A percentile compares a stretch with the other conserved stretches of the same genome.
These are phyloP conservation scores for Malassezia caprae DNA, from an alignment of 1,284 basidiomycete species.

Conservation along the genomic window DNA sequence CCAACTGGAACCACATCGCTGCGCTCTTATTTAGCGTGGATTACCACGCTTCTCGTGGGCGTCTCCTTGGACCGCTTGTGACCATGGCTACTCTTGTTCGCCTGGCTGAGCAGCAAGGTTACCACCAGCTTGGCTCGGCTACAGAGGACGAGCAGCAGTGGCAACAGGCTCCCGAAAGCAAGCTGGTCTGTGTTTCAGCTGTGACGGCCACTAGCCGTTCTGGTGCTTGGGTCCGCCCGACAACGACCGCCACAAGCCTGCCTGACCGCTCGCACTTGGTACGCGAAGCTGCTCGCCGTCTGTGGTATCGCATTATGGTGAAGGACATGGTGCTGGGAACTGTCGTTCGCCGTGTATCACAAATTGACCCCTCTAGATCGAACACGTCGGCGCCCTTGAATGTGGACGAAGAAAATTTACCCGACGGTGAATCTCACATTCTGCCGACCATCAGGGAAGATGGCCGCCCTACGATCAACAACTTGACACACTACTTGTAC, in stretches of 20 bases:
- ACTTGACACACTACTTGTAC: conserved; percentile 26
- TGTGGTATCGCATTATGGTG: conserved; percentile 20
- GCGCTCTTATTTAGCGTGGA: conserved; percentile 23
- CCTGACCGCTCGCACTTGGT: conserved; percentile 35
- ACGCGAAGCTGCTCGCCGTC: conserved; percentile 31
- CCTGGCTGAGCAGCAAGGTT: conserved; percentile 23
- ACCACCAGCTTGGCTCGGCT: conserved; percentile 24
- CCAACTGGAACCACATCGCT: conserved; percentile 34
- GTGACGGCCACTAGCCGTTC: conserved; percentile 8
- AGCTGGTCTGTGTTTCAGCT: conserved; percentile 22
- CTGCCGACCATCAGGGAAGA: conserved; percentile 13
- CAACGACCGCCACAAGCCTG: conserved; percentile 18
- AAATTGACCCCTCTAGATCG: conserved; percentile 16
- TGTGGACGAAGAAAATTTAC: conserved; percentile 30
- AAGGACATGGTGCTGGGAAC: conserved; percentile 16
- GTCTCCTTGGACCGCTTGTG: conserved; percentile 14
- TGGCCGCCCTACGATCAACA: conserved; percentile 22
- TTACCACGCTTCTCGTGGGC: conserved; percentile 16
- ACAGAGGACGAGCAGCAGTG: conserved; percentile 22
- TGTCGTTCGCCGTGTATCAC: conserved; percentile 19
- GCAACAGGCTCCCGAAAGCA: conserved; percentile 19
- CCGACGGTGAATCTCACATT: conserved; percentile 7
- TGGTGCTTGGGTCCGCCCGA: conserved; percentile 12
- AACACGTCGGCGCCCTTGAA: conserved; percentile 31
- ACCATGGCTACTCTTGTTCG: conserved; percentile 12